A percentile compares a stretch with the other conserved stretches of the same genome.
Evolutionary conservation across 2,329 filamentous ascomycete genomes (phyloP).

Genomic region (Raffaelea arxii): DNA sequence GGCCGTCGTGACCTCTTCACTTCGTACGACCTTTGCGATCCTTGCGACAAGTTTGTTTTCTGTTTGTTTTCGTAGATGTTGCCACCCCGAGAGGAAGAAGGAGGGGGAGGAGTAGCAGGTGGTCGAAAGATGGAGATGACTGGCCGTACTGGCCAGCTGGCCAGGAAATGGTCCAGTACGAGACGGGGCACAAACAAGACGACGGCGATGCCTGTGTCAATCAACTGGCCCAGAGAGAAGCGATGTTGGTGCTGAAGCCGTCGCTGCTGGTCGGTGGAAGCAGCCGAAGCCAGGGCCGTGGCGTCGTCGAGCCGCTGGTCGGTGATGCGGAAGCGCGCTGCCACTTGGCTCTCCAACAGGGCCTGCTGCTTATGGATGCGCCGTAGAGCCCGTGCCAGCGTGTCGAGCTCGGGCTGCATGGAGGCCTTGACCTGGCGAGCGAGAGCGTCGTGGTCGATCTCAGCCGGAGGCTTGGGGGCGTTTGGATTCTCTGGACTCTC

Average conservation of each 20-base stretch:
- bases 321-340: conserved; percentile 62
- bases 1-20: too few relatives aligned
- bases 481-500: too few relatives aligned
- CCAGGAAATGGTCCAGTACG: background rate
- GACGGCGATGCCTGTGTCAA: conserved; percentile 17
- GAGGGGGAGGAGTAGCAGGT: too few relatives aligned
- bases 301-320: conserved; percentile 67
- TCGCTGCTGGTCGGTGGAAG: conserved; percentile 40
- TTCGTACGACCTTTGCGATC: too few relatives aligned
- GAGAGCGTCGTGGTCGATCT: conserved; percentile 18
- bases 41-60: too few relatives aligned
- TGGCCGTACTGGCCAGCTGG: background rate
- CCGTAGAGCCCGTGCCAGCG: conserved; percentile 77
- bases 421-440: conserved; percentile 51
- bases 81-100: too few relatives aligned
- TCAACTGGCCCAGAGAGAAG: conserved; percentile 19
- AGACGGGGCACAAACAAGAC: conserved; percentile 8
- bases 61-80: too few relatives aligned
- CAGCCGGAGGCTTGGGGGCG: background rate
- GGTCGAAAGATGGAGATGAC: too few relatives aligned
- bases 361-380: conserved; percentile 85
- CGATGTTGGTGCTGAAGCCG: conserved; percentile 6
- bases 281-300: conserved; percentile 69
- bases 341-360: conserved; percentile 64
- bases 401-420: conserved; percentile 75